These are phyloP conservation scores for Coemansia umbellata DNA, from an alignment of 192 early-diverging fungal species.

Conservation along the genomic window DNA sequence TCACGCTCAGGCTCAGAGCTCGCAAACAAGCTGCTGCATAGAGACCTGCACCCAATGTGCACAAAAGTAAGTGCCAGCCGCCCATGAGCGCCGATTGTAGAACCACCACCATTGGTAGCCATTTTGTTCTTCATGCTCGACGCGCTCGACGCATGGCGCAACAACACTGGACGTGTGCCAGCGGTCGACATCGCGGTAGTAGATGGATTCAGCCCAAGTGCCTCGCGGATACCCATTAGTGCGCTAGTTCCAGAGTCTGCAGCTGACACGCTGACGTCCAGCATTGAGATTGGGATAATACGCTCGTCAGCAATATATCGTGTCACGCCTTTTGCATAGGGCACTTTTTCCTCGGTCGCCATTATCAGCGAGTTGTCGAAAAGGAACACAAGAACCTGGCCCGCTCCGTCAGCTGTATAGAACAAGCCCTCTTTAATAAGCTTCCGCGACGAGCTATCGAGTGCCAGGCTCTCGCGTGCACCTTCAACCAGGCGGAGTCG, in stretches of 20 bases:
- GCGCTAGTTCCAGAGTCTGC: constrained; percentile 16
- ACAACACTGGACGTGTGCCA: constrained; percentile 5
- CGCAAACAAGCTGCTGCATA: constrained; percentile 33
- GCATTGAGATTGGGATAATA: constrained; percentile 49
- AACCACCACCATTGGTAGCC: neutral
- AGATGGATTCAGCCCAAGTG: constrained; percentile 15
- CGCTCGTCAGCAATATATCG: constrained; percentile 44
- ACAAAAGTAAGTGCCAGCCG: constrained; percentile 28
- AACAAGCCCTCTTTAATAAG: constrained; percentile 42
- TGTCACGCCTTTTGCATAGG: constrained; percentile 35
- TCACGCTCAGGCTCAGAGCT: constrained; percentile 23
- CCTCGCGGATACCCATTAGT: constrained; percentile 28
- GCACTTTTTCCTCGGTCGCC: constrained; percentile 34
- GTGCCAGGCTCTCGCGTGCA: constrained; percentile 43
- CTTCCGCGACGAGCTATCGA: constrained; percentile 28
- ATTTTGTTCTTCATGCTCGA: constrained; percentile 5
- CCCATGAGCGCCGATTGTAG: neutral
- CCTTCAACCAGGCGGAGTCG: constrained; percentile 30
- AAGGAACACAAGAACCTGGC: constrained; percentile 43
- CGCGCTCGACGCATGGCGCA: constrained; percentile 23
- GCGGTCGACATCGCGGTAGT: neutral
- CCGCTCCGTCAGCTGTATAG: constrained; percentile 8
- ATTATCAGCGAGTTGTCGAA: constrained; percentile 50
- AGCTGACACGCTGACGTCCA: constrained; percentile 26
- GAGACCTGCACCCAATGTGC: constrained; percentile 43